Conservation (phyloP, 1,284 basidiomycete genomes). For the Sanghuangporus weigelae region DNA sequence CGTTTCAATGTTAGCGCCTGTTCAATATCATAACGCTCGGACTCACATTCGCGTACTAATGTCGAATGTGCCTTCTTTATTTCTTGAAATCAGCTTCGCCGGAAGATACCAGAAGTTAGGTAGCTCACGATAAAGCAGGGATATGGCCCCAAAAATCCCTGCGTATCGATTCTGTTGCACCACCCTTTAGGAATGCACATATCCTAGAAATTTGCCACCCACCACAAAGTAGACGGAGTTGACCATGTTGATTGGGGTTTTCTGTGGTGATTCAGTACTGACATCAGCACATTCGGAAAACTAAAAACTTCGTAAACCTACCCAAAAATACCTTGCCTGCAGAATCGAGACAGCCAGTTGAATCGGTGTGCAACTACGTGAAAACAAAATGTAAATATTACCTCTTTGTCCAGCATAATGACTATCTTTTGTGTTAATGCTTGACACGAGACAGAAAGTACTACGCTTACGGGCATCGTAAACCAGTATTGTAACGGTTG, state of each 20-base stretch:
- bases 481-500: not conserved
- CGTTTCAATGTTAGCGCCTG: too few relatives aligned
- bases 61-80: too few relatives aligned
- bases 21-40: too few relatives aligned
- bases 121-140: not conserved
- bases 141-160: not conserved
- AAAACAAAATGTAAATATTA: not conserved
- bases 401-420: not conserved
- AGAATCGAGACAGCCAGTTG: not conserved
- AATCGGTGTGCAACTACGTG: too few relatives aligned
- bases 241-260: not conserved
- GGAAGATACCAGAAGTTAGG: not conserved
- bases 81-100: not conserved
- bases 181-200: too few relatives aligned
- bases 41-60: too few relatives aligned
- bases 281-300: too few relatives aligned
- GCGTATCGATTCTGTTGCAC: not conserved
- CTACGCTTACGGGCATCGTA: too few relatives aligned
- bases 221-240: not conserved
- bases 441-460: too few relatives aligned
- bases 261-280: not conserved
- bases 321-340: conserved; percentile 8
- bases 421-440: too few relatives aligned
- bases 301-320: not conserved
- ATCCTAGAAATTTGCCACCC: not conserved